Percentiles rank a stretch among this genome's conserved stretches.
These are phyloP conservation scores for Plasmodium sp. DNA, from an alignment of 169 alveolate species.

Conservation along the genomic window DNA sequence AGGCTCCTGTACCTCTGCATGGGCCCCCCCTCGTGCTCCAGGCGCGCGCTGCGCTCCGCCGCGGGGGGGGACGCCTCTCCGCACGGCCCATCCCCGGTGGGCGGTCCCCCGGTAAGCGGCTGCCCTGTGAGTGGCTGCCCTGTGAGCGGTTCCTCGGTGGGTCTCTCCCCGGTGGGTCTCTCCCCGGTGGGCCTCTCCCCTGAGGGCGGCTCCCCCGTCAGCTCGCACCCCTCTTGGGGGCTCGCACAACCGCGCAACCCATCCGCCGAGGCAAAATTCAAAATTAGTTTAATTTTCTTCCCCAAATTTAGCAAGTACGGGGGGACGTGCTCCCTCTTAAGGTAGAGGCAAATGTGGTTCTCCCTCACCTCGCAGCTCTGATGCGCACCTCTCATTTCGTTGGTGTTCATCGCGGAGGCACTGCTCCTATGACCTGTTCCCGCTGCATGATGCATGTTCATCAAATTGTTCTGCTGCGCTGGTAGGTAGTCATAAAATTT, in stretches of 20 bases:
- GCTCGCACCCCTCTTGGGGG: background rate
- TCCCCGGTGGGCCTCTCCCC: background rate
- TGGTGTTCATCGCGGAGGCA: background rate
- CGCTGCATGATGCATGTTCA: background rate
- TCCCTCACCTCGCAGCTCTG: background rate
- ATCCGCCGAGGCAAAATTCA: constrained; percentile 2
- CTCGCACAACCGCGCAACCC: background rate
- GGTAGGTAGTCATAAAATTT: constrained; percentile 37
- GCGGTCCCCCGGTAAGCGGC: background rate
- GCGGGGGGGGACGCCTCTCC: background rate
- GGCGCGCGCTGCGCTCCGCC: background rate
- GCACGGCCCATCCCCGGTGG: background rate
- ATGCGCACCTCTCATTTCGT: background rate
- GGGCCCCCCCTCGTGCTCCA: background rate
- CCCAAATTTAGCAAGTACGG: constrained; percentile 23
- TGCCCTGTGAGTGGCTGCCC: background rate
- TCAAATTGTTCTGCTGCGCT: constrained; percentile 13
- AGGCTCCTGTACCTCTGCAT: constrained; percentile 16
- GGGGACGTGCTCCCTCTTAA: constrained; percentile 43
- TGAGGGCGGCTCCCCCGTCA: background rate
- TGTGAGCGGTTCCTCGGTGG: background rate
- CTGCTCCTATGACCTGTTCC: background rate
- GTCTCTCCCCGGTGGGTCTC: background rate
- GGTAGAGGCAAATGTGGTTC: constrained; percentile 27
- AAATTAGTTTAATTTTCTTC: constrained; percentile 35